Base-by-base conservation (phyloP, 1,284 basidiomycete genomes). In the Spongispora temasekensis region DNA sequence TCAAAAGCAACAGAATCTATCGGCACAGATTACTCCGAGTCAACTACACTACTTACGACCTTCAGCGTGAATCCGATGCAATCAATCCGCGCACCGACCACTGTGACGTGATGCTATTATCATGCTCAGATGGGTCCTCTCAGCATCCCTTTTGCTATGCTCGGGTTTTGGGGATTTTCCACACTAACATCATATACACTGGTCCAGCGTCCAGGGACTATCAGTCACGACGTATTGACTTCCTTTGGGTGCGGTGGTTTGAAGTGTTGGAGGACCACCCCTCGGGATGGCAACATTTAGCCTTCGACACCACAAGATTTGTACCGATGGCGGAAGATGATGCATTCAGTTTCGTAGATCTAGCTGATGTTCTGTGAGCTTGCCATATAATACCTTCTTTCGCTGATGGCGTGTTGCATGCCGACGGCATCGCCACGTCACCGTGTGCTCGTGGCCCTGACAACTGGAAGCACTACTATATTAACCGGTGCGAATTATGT, bases 401-500 rank as follows among this genome's bases (percentile, higher is more conserved):
- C 23, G 31, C 51, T 25, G 51, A 34, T 53, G 31, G 31, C 34
- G 25, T 53, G 21, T 34, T 34, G 31, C 31, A 17, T 5, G 31
- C 51, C 7, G 31, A 53, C 34, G 51, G 51, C 12, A 34, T 53
- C 31, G 31, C 51, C 3, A 13, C 5, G 17, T 53, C 32, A 28
- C 25, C 51, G 1, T 53, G 51, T 9, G 23, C 51, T 35, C 51
- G 17, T 27, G 51, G 34, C 32, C 23, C 51, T 23, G 51, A 23
- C 19, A 23, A 53, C 32, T 53, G 51, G 51, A 53, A 34, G 15
- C 23, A 32, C 15, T 53, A 53, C 51, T 53, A 35, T 32, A 53
- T 53, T 53, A 53, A 53, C 32, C 23, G 31, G 51, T 53, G 51
- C 23, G n/a, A 53, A 53, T 53, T 35, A 23, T 34, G 51, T 27